Evolutionary conservation across 805 yeast genomes (phyloP).

Genomic region (Groenewaldozyma tartarivorans): DNA sequence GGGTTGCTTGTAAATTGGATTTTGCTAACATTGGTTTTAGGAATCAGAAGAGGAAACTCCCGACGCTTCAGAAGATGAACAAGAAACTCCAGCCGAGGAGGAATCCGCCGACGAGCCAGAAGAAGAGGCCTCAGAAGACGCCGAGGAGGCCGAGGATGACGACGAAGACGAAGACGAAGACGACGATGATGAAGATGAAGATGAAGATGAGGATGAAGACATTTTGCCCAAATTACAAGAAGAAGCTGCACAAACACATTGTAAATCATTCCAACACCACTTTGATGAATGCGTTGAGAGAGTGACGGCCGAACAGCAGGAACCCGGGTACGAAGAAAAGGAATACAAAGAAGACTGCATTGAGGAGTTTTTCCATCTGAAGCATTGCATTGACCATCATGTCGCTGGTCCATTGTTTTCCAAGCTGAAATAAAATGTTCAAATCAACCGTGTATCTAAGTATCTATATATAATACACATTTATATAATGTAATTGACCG

Average conservation of each 20-base stretch:
- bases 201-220: constrained; percentile 61
- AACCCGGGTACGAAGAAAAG: constrained; percentile 69
- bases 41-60: constrained; percentile 6
- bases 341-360: constrained; percentile 92
- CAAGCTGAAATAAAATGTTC: constrained; percentile 85
- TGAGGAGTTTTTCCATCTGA: constrained; percentile 95
- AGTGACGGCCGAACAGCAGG: constrained; percentile 80
- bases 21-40: background rate
- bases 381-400: constrained; percentile 87
- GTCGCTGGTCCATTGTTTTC: constrained; percentile 83
- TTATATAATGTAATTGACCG: no score
- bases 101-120: constrained; percentile 22
- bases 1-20: background rate
- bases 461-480: no score
- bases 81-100: constrained; percentile 13
- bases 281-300: constrained; percentile 92
- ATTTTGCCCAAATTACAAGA: constrained; percentile 54
- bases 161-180: constrained; percentile 44
- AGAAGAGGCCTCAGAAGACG: constrained; percentile 24
- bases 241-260: constrained; percentile 61
- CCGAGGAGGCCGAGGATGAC: constrained; percentile 33
- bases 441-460: no score
- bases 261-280: constrained; percentile 74
- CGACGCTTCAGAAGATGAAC: constrained; percentile 4
- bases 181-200: constrained; percentile 54